Evolutionary conservation across 1,284 basidiomycete species (phyloP), one percentile per base, ranked within the genome.

Genomic region (Xerocomus amazonicus): DNA sequence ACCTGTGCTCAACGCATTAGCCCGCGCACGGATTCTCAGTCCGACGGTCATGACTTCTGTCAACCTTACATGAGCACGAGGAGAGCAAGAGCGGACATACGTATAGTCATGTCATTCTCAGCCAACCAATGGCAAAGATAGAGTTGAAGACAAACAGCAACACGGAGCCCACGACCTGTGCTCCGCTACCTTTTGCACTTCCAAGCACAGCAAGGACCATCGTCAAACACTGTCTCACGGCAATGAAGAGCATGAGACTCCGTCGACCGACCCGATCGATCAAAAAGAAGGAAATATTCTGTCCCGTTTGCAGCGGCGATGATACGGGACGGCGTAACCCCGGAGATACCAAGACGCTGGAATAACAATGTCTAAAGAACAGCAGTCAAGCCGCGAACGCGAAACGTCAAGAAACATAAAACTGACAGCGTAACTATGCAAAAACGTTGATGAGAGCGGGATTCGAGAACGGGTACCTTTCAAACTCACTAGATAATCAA

Each of bases 221-320:
- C 31, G 60, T 68, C n/a, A 71, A 41, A 39, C 59, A 68, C 48
- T 70, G 68, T 26, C 70, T 69, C 3, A 62, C 54, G 2, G 68
- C 67, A 14, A 69, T 58, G 23, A 71, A 61, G 9, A 72, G 54
- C 68, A 72, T 70, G 17, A 72, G 56, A 36, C 65, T 71, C 45
- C 70, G 68, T 45, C 70, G 66, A 19, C 70, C 68, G 14, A 71
- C 53, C 6, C 63, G 65, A 32, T 70, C 67, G 32, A 72, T 68
- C 42, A 67, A 27, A 43, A 60, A 54, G 31, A 4, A 69, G 51
- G 37, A 69, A 69, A 33, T 67, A 69, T 46, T 85, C 83, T 6
- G 84, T 84, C 40, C 82, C 82, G 59, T 86, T 85, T 49, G 80
- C 81, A 14, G 82, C 82, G 0, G 85, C 83, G 43, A 88, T 72